phyloP scores from a whole-genome alignment of 257 asterid species.

The Solanum pinnatisectum region DNA sequence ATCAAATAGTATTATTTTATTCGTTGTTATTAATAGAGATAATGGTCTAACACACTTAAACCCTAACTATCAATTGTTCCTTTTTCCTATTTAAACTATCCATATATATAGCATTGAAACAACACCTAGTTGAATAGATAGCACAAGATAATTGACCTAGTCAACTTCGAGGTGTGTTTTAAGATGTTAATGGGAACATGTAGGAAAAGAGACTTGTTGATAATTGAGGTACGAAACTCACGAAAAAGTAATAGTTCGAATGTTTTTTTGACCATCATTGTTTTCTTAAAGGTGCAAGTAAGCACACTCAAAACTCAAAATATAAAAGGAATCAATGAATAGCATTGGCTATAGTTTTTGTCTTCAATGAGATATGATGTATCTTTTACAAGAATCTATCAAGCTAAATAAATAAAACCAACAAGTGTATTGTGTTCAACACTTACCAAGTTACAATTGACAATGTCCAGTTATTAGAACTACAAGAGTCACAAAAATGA shows the following conservation, averaged over 20 bases:
- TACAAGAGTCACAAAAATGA: not conserved
- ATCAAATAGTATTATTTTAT: not conserved
- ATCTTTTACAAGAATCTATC: not conserved
- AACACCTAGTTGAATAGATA: not conserved
- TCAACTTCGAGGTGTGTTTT: not conserved
- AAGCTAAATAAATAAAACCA: not conserved
- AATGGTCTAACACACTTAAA: not conserved
- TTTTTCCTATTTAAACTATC: no score
- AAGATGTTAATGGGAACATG: not conserved
- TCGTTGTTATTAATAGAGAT: not conserved
- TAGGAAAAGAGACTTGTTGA: not conserved
- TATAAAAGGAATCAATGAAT: not conserved
- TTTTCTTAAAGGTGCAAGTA: not conserved
- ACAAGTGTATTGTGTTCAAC: not conserved
- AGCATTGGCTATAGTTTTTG: not conserved
- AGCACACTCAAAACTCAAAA: not conserved
- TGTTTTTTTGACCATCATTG: not conserved
- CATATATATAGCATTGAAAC: not conserved
- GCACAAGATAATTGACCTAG: not conserved
- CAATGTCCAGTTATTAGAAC: not conserved
- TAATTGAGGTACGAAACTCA: not conserved
- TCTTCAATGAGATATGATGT: not conserved
- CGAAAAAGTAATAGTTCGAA: not conserved
- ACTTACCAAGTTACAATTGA: not conserved
- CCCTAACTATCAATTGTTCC: not conserved